Evolutionary conservation across 345 rosid genomes (phyloP).

Genomic region (Trapa incisa): DNA sequence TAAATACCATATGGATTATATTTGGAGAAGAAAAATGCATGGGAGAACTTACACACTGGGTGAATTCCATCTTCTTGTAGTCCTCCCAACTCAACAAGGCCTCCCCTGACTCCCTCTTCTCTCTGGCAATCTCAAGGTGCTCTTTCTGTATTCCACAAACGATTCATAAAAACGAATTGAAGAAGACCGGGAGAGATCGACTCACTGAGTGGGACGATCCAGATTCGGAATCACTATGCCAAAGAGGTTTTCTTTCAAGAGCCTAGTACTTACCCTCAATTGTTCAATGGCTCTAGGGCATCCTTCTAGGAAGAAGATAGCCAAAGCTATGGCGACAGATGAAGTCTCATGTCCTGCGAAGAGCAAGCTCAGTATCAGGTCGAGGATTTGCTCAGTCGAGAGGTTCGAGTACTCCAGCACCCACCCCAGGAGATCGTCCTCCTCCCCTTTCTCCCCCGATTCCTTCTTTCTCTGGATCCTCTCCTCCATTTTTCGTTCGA

Average conservation of each 20-base stretch:
- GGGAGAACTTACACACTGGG: conserved; percentile 65
- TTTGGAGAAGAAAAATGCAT: too few species aligned
- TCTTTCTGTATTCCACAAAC: conserved; percentile 43
- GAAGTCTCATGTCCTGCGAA: conserved; percentile 99
- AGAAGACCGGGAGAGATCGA: not conserved
- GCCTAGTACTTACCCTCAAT: conserved; percentile 37
- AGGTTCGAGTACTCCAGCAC: conserved; percentile 68
- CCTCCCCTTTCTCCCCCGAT: conserved; percentile 23
- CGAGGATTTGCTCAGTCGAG: conserved; percentile 88
- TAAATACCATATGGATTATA: too few species aligned
- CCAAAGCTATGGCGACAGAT: conserved; percentile 76
- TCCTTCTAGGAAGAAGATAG: conserved; percentile 73
- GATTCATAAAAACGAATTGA: not conserved
- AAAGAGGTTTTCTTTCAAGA: too few species aligned
- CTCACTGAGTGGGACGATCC: too few species aligned
- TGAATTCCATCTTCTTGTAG: conserved; percentile 94
- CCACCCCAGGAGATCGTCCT: conserved; percentile 94
- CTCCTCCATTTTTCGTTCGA: conserved; percentile 69
- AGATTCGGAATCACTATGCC: too few species aligned
- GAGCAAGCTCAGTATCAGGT: conserved; percentile 71
- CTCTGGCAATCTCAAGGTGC: conserved; percentile 52
- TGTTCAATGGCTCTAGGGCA: conserved; percentile 65
- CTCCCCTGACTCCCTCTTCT: conserved; percentile 46
- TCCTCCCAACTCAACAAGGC: conserved; percentile 74
- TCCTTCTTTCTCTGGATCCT: conserved; percentile 25